Base-by-base conservation (phyloP, 345 rosid species). In the Clarkia xantiana region DNA sequence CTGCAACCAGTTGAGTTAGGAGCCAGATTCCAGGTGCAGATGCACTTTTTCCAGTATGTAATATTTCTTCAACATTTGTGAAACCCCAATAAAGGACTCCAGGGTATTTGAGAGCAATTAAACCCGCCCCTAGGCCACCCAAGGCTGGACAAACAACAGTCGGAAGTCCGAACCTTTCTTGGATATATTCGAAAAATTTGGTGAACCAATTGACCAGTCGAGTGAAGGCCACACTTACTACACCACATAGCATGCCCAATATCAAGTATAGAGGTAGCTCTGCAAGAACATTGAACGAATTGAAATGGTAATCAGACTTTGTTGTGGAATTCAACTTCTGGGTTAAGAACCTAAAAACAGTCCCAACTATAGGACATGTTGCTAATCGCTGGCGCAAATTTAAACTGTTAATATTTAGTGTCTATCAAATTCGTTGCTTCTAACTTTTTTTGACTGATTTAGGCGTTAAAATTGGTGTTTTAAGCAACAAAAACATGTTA, bases 11-110 rank as follows among this genome's bases (percentile, higher is more conserved):
- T 68, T 91, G 98, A 55, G 96, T 59, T 70, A 91, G 66, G 59
- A 91, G 68, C 94, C 93, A 81, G 58, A 86, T 83, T 67, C 98
- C 98, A 52, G 98, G 96, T 73, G 96, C 98, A 55, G 93, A 81
- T 41, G 96, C 96, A 60, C 70, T 79, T 66, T 91, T 91, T 55
- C 97, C 97, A 54, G 97, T 86, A 73, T 77, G 97, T 53, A 90
- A 65, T 58, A 90, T 90, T 62, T 90, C 97, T 70, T 90, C 95
- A 48, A 90, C 97, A 71, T 90, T 90, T 49, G 96, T 90, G 71
- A 90, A 90, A 49, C 97, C 97, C 97, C 96, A 86, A 56, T 86
- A 86, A 48, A 90, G 68, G 60, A 90, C 76, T 71, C 97, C 97
- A 44, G 97, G 97, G 73, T 90, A 90, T 63, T 74, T 90, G 38